phyloP scores from a whole-genome alignment of 257 asterid genomes.

The Asclepias syriaca region DNA sequence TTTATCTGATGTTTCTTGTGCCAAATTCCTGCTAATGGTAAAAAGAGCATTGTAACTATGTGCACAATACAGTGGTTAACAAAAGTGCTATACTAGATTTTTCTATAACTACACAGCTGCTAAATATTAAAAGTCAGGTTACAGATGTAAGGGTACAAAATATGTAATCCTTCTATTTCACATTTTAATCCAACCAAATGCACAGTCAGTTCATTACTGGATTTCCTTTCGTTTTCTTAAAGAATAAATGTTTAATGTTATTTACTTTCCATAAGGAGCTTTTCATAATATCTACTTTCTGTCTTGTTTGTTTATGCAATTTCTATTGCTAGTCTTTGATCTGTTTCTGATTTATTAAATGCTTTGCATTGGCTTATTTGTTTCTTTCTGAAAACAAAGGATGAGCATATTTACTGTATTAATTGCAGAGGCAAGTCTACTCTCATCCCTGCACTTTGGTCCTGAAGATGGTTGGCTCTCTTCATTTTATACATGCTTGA shows the following conservation, averaged over 20 bases:
- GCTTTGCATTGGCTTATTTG: neutral
- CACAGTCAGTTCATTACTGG: neutral
- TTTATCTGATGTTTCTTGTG: neutral
- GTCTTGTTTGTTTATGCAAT: neutral
- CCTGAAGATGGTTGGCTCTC: slow-evolving; percentile 96
- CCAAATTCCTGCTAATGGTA: neutral
- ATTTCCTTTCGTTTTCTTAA: neutral
- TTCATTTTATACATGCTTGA: slow-evolving; percentile 86
- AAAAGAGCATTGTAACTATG: neutral
- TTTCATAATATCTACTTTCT: neutral
- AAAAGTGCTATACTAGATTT: neutral
- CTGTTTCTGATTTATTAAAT: neutral
- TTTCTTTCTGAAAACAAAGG: neutral
- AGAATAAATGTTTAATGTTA: neutral
- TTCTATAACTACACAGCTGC: neutral
- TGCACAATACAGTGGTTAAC: neutral
- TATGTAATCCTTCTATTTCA: neutral
- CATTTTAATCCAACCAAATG: neutral
- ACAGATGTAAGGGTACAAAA: neutral
- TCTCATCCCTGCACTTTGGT: slow-evolving; percentile 64
- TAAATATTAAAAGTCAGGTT: neutral
- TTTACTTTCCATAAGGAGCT: neutral
- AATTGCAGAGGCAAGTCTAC: slow-evolving; percentile 65
- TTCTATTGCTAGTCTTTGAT: neutral
- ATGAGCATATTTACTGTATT: neutral